Base-by-base conservation (phyloP, 192 early-diverging fungal species). In the Phycomyces blakesleeanus region DNA sequence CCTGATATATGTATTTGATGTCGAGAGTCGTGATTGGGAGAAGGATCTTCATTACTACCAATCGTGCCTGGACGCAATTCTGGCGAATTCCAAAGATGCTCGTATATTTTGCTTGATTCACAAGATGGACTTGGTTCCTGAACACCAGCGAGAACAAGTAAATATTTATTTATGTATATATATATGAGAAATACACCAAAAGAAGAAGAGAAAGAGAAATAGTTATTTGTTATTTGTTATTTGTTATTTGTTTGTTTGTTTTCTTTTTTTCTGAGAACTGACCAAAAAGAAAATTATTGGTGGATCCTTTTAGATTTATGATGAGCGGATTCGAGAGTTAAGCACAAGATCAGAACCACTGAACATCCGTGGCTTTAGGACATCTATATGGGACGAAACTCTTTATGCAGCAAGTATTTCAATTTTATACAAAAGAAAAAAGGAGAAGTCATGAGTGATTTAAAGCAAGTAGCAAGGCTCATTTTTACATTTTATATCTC, bases 1-100 rank as follows among this genome's bases (percentile, higher is more conserved):
- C n/a, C 83, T 99, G 16, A 98, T 98, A 66, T 98, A 97, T 66
- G 95, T 98, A 57, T 97, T 98, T 78, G 95, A 98, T 76, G 85
- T 97, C 40, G 96, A 97, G 76, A 90, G 87, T 34, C 81, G 91
- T 26, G 94, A 97, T 63, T 81, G 86, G 51, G 93, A 96, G 67
- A 88, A 90, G 71, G 97, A 98, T 72, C 83, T 97, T 79, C 74
- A 83, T 49, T 91, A 96, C 71, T 97, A 93, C 64, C 89, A 96
- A 73, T 86, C 85, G 20, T 93, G 90, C 55, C 72, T 99, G 40
- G 85, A 93, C 20, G 90, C 89, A 29, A 89, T 99, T 61, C 57
- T 83, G 64, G 72, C 78, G 24, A 89, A 89, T 59, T 94, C 92
- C 20, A 86, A 83, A 55, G 93, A 97, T 55, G 95, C 95, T 53